A percentile compares a stretch with the other conserved stretches of the same genome.
phyloP scores from a whole-genome alignment of 2,329 filamentous ascomycete genomes.

The Lecanosticta acicola region DNA sequence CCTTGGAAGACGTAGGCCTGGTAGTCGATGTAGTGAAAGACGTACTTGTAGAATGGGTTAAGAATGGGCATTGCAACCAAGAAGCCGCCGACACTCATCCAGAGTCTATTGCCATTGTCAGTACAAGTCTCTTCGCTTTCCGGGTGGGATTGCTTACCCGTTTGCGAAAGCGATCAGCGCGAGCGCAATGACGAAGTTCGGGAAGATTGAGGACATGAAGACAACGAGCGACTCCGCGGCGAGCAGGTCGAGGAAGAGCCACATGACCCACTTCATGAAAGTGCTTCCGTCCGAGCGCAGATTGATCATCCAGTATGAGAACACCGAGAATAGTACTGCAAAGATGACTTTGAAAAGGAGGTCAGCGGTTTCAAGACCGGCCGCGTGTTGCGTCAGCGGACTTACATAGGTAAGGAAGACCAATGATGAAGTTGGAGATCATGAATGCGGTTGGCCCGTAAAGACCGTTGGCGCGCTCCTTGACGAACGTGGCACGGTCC shows the following conservation, averaged over 20 bases:
- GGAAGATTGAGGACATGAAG: constrained; percentile 64
- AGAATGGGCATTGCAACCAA: constrained; percentile 66
- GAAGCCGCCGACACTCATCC: constrained; percentile 84
- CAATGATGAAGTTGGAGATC: constrained; percentile 74
- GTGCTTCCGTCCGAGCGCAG: constrained; percentile 59
- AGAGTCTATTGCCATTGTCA: constrained; percentile 44
- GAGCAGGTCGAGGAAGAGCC: constrained; percentile 77
- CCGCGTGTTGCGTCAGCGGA: neutral
- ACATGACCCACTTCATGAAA: constrained; percentile 75
- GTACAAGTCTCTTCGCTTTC: no score
- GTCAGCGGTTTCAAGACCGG: no score
- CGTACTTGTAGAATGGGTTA: constrained; percentile 81
- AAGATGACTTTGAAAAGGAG: constrained; percentile 54
- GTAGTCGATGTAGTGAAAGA: constrained; percentile 85
- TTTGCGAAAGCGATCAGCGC: constrained; percentile 80
- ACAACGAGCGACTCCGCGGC: constrained; percentile 80
- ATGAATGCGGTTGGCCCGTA: constrained; percentile 70
- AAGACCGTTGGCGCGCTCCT: constrained; percentile 75
- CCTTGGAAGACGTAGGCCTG: constrained; percentile 81
- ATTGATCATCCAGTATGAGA: constrained; percentile 74
- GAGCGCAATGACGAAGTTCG: constrained; percentile 72
- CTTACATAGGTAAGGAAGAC: constrained; percentile 65
- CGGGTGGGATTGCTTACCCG: constrained; percentile 40
- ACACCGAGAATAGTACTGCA: constrained; percentile 64
- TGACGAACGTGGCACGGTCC: constrained; percentile 64